These are phyloP conservation scores for Pythium vanterpoolii DNA, from an alignment of 352 stramenopile species.

Conservation along the genomic window DNA sequence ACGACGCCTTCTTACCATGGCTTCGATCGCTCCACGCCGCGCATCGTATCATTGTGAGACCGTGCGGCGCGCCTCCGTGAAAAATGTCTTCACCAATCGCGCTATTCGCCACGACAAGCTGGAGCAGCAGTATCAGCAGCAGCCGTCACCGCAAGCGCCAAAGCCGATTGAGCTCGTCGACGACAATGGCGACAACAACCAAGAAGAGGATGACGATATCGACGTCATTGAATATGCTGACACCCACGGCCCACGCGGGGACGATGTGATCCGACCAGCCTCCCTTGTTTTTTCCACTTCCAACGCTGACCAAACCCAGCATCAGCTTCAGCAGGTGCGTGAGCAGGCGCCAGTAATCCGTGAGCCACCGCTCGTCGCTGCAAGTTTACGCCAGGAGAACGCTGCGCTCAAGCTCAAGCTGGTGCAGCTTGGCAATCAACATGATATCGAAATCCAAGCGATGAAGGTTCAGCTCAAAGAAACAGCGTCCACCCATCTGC, in stretches of 20 bases:
- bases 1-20: slow-evolving; percentile 11
- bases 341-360: neutral
- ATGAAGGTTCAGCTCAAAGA: slow-evolving; percentile 6
- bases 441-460: slow-evolving; percentile 13
- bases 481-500: neutral
- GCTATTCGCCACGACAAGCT: neutral
- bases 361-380: slow-evolving; percentile 10
- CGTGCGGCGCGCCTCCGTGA: neutral
- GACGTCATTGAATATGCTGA: neutral
- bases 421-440: slow-evolving; percentile 8
- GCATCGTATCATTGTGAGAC: slow-evolving; percentile 10
- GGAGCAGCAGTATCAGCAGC: neutral
- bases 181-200: slow-evolving; percentile 13
- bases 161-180: neutral
- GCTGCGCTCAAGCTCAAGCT: slow-evolving; percentile 15
- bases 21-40: slow-evolving; percentile 6
- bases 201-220: slow-evolving; percentile 9
- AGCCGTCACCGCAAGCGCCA: neutral
- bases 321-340: neutral
- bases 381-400: slow-evolving; percentile 19
- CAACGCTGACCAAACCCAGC: neutral
- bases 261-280: neutral
- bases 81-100: neutral
- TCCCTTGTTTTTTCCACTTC: neutral
- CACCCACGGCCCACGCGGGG: neutral